A percentile compares a stretch with the other conserved stretches of the same genome.
Conservation (phyloP, 2,329 filamentous ascomycete genomes). For the Helicocarpus griseus region DNA sequence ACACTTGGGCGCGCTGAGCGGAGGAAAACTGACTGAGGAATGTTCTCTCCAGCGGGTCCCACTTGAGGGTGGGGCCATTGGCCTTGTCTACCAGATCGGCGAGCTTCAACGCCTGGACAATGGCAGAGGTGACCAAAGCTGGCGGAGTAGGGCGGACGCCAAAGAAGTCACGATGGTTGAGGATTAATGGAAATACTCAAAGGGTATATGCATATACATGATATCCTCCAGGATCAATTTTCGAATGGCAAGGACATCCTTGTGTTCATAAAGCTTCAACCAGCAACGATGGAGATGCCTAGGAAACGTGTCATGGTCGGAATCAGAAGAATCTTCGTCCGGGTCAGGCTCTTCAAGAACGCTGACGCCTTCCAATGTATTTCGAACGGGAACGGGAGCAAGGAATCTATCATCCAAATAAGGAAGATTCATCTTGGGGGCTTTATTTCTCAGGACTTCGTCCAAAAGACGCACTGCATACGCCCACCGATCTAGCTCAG, state of each 20-base stretch:
- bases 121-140: neutral
- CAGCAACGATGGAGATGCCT: neutral
- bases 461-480: neutral
- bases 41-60: neutral
- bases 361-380: neutral
- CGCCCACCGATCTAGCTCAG: neutral
- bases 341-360: neutral
- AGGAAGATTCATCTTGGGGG: neutral
- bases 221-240: neutral
- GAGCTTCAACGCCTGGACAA: slow-evolving; percentile 1
- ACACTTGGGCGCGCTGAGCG: neutral
- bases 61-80: neutral
- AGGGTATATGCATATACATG: neutral
- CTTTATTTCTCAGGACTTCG: neutral
- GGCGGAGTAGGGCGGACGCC: neutral
- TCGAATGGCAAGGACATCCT: neutral
- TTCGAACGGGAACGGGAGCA: neutral
- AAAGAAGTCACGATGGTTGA: neutral
- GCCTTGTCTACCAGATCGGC: neutral
- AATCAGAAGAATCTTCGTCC: neutral
- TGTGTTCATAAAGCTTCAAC: neutral
- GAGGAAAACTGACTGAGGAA: neutral
- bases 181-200: neutral
- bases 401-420: neutral
- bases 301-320: neutral